Evolutionary conservation across 768 basidiomycete species (phyloP).

Genomic region (Paxillus rubicundulus): DNA sequence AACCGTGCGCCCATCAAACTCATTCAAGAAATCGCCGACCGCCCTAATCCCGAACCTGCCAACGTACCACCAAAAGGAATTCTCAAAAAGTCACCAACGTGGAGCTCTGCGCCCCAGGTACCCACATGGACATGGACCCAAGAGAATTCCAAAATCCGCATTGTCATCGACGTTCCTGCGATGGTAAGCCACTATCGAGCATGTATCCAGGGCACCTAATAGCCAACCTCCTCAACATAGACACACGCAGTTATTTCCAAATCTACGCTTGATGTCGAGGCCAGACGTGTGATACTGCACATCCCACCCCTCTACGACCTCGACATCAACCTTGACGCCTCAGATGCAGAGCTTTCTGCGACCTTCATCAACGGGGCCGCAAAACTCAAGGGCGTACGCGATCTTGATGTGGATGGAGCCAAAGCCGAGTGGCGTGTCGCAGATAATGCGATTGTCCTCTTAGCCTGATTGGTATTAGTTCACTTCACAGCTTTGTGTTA

Average conservation of each 20-base stretch:
- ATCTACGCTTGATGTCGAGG: slow-evolving; percentile 65
- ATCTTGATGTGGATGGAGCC: slow-evolving; percentile 60
- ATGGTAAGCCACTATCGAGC: slow-evolving; percentile 43
- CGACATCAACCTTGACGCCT: slow-evolving; percentile 55
- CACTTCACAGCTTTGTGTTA: not conserved
- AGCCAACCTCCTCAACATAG: slow-evolving; percentile 30
- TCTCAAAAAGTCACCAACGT: slow-evolving; percentile 31
- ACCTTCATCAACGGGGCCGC: slow-evolving; percentile 33
- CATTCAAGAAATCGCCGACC: slow-evolving; percentile 36
- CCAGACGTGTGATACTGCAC: slow-evolving; percentile 51
- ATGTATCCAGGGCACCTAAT: slow-evolving; percentile 9
- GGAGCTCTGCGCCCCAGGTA: slow-evolving; percentile 11
- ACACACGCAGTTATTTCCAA: slow-evolving; percentile 43
- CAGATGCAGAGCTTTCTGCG: slow-evolving; percentile 52
- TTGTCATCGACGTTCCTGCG: slow-evolving; percentile 53
- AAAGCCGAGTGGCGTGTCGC: slow-evolving; percentile 67
- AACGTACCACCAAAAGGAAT: slow-evolving; percentile 40
- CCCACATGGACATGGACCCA: slow-evolving; percentile 58
- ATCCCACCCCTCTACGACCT: slow-evolving; percentile 48
- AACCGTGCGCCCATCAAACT: slow-evolving; percentile 11
- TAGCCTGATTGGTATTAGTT: slow-evolving; percentile 28
- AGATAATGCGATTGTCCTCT: slow-evolving; percentile 47
- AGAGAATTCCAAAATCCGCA: slow-evolving; percentile 39
- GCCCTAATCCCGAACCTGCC: slow-evolving; percentile 37
- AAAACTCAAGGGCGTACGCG: slow-evolving; percentile 54